These are phyloP conservation scores for Auriscalpium orientale DNA, from an alignment of 768 basidiomycete species.

Conservation along the genomic window DNA sequence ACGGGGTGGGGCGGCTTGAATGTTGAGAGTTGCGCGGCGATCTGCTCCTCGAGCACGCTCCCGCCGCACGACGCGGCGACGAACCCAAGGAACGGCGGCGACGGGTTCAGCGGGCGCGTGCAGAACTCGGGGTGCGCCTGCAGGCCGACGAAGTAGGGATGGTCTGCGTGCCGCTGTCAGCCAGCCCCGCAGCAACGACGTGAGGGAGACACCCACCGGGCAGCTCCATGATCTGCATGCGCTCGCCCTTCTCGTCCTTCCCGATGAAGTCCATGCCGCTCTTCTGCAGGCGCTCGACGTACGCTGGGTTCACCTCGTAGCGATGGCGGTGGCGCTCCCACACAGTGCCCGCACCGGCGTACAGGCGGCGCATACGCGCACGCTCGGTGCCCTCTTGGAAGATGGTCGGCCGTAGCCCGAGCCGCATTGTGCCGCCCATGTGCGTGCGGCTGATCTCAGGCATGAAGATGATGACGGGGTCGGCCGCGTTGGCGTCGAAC, in stretches of 20 bases:
- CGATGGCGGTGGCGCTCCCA: conserved; percentile 98
- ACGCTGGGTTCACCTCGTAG: conserved; percentile 90
- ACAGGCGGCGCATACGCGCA: conserved; percentile 71
- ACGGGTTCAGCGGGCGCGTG: conserved; percentile 94
- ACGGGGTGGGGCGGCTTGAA: conserved; percentile 75
- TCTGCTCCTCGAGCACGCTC: conserved; percentile 59
- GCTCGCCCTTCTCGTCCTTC: conserved; percentile 91
- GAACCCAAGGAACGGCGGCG: conserved; percentile 94
- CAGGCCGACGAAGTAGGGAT: conserved; percentile 88
- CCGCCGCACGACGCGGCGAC: conserved; percentile 67
- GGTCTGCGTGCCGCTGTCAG: conserved; percentile 42
- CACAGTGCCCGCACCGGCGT: conserved; percentile 71
- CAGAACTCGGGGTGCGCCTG: conserved; percentile 99
- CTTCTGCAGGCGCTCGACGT: conserved; percentile 61
- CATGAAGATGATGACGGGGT: conserved; percentile 92
- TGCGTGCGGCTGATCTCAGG: conserved; percentile 97
- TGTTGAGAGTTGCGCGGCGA: conserved; percentile 50
- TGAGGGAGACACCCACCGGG: conserved; percentile 42
- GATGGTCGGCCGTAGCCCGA: conserved; percentile 94
- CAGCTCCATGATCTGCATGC: conserved; percentile 95
- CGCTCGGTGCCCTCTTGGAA: conserved; percentile 71
- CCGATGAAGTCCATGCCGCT: conserved; percentile 78
- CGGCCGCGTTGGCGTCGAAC: conserved; percentile 51
- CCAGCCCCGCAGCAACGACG: background rate
- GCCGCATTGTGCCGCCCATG: conserved; percentile 99